Base-by-base conservation (phyloP, 306 rosid genomes). In the Cercis canadensis region DNA sequence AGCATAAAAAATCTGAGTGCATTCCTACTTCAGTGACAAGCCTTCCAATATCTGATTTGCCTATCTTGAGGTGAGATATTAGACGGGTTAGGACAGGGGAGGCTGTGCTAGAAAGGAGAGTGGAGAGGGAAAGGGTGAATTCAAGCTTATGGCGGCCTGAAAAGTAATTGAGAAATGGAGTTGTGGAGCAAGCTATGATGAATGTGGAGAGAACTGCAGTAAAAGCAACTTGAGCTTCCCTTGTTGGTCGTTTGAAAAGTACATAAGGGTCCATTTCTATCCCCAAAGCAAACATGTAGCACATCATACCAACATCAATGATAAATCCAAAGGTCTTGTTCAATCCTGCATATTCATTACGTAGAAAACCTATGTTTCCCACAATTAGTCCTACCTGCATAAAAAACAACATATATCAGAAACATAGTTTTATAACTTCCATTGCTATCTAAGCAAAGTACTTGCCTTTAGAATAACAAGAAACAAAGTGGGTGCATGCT, bases 281-380 rank as follows among this genome's bases (percentile, higher is more conserved):
- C 8, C 99, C 99, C 64, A 94, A 67, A 47, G 85, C 95, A 62
- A 94, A 86, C 99, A 94, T 94, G 82, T 94, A 91, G 72, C 92
- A 85, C 52, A 80, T 81, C 97, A 94, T 94, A 4, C 92, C 99
- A 44, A 87, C 85, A 76, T 91, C 99, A 14, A 91, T 84, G 33
- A 94, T 83, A 61, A 80, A 79, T 14, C 83, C 74, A 66, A 94
- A 72, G 2, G 94, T 80, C 19, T 11, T 72, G 45, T 77, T 61
- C 80, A 87, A 66, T 44, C 67, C 11, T 17, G 65, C 71, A 46
- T 81, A 54, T 8, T 60, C 15, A 7, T 31, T 15, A 21, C 84
- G 92, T 31, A 87, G 71, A 72, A 90, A 82, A 5, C 78, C 72
- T 18, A 85, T 32, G 79, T 91, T 94, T 14, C 96, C 99, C 64